Conservation (phyloP, 169 alveolate species). For the Ophryocystis elektroscirrha region DNA sequence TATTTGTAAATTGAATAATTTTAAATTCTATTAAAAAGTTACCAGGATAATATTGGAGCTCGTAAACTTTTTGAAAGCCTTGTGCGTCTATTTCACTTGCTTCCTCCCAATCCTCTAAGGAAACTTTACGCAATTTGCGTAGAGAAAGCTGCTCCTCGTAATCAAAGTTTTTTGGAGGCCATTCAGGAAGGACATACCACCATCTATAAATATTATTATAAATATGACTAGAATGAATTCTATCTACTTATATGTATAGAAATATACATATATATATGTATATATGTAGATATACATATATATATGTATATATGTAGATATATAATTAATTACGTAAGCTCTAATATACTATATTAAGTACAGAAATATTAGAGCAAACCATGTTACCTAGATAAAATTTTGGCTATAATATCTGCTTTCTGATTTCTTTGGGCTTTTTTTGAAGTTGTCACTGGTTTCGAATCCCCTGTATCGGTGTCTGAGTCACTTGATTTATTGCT, state of each 20-base stretch:
- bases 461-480: no score
- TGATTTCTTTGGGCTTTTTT: no score
- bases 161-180: constrained; percentile 61
- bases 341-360: no score
- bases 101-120: constrained; percentile 43
- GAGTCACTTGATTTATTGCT: no score
- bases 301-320: no score
- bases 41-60: constrained; percentile 39
- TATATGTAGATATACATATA: neutral
- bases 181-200: constrained; percentile 62
- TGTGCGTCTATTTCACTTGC: constrained; percentile 45
- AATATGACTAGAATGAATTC: neutral
- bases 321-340: no score
- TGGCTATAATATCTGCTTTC: neutral
- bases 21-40: neutral
- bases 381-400: neutral
- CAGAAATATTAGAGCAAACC: no score
- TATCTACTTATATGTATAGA: neutral
- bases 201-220: constrained; percentile 34
- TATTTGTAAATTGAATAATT: no score
- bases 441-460: no score
- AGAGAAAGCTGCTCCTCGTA: constrained; percentile 24
- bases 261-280: neutral
- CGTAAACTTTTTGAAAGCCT: constrained; percentile 46
- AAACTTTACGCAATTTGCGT: constrained; percentile 39